These are phyloP conservation scores for Galerina sulciceps DNA, from an alignment of 768 basidiomycete species.

Conservation along the genomic window DNA sequence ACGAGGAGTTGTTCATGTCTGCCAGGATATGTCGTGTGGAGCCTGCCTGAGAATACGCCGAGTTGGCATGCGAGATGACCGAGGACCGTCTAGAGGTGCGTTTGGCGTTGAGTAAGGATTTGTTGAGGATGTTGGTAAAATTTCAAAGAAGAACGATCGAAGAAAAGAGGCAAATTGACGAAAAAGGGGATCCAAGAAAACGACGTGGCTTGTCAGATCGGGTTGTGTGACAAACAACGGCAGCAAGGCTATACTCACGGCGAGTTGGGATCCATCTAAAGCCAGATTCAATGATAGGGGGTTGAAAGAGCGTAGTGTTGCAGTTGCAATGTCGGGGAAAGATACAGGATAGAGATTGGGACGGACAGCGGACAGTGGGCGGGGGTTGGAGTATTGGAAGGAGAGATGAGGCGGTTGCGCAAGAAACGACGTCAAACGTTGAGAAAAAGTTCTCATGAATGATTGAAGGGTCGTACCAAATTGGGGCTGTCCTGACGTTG, in stretches of 20 bases:
- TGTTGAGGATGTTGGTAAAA: not conserved
- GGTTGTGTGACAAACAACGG: not conserved
- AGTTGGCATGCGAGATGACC: slow-evolving; percentile 30
- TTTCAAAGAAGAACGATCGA: not conserved
- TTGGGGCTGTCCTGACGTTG: slow-evolving; percentile 14
- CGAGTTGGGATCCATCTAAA: slow-evolving; percentile 27
- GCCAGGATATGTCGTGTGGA: slow-evolving; percentile 53
- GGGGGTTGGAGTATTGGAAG: no score
- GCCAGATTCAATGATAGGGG: not conserved
- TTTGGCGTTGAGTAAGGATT: no score
- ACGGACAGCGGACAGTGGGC: not conserved
- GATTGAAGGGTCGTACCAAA: slow-evolving; percentile 2
- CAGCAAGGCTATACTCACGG: slow-evolving; percentile 19
- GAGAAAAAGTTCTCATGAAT: slow-evolving; percentile 8
- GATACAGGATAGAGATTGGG: not conserved
- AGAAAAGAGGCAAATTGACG: not conserved
- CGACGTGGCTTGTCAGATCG: not conserved
- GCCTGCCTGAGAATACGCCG: slow-evolving; percentile 46
- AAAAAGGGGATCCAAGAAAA: not conserved
- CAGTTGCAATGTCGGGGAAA: no score
- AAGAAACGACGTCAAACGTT: slow-evolving; percentile 4
- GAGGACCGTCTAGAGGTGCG: slow-evolving; percentile 40
- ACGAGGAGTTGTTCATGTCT: slow-evolving; percentile 25
- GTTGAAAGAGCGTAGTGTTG: slow-evolving; percentile 4
- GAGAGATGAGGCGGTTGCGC: not conserved